Evolutionary conservation across 345 rosid genomes (phyloP), one percentile per base, ranked within the genome.

Genomic region (Citrus maxima): DNA sequence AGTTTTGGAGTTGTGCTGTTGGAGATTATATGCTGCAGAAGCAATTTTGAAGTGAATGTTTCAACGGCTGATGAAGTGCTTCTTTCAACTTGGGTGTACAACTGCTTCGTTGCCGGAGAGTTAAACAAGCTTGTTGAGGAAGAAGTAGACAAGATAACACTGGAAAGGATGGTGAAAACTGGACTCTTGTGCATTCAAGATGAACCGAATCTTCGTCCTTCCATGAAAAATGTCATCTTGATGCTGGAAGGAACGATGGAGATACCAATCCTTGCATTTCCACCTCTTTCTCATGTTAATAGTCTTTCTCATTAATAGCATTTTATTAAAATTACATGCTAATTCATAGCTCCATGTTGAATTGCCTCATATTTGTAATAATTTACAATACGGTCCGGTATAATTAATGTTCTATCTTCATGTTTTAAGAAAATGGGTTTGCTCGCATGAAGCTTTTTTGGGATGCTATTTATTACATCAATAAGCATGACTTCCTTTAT

Each of bases 1-100:
- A 84, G 85, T 74, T 84, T 61, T 10, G 85, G 87, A 35, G 58
- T 84, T 1, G 40, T 84, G 59, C 10, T 82, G 62, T n/a, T 84
- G 55, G 87, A 84, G 78, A 82, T 79, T 5, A 40, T 82, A 49
- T 79, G 83, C 27, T 79, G 83, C 46, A 60, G 81, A 46, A 78
- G 79, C 55, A 74, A 72, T 55, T 40, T 73, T 54, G 77, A 64
- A 49, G 77, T 65, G 0, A 63, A 69, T 5, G 75, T 77, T 4
- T 32, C 55, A 0, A 22, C 67, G 6, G 65, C 80, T 0, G 81
- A 82, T 51, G 78, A 76, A 55, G 60, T 79, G 8, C 64, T 74
- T 51, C 87, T 85, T 28, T 28, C 81, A 2, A 72, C 66, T 5
- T 84, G 84, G 82, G 85, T 70, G 0, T 62, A 56, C 19, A 38